Base-by-base conservation (phyloP, 1,284 basidiomycete genomes). In the Filobasidium uniguttulatum region DNA sequence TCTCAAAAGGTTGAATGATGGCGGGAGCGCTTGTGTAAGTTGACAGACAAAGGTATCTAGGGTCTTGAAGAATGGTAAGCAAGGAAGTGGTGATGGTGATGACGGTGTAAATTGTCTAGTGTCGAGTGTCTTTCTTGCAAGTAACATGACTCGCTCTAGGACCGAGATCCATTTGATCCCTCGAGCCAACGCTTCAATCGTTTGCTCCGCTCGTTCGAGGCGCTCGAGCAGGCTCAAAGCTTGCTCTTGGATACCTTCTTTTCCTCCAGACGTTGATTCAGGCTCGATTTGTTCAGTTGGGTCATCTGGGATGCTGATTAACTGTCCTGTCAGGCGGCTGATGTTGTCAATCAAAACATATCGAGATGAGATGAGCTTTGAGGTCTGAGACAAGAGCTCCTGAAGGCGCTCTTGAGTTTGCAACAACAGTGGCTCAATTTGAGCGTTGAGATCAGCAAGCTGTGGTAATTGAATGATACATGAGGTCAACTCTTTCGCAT, bases 131-230 rank as follows among this genome's bases (percentile, higher is more conserved):
- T 7, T 34, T 5, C 22, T 23, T 88, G 86, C 84, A 40, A 85
- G 73, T 29, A 73, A 68, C 55, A 91, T 69, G 6, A 80, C 78
- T 59, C 75, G 77, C 57, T 86, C 77, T 29, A 90, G 71, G 5
- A 88, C 72, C 44, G 77, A 76, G 5, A 85, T 78, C 67, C 91
- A 93, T 20, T 76, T 74, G 59, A 80, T 79, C 8, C 87, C 79
- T 46, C 77, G 78, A 59, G 83, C 74, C 28, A 90, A 72, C 60
- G 85, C 82, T 60, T 78, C 80, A 57, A 91, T 62, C 60, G 76
- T 59, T 15, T 77, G 49, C 77, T 90, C 84, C 54, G 89, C 73
- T 34, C 80, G 80, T 66, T 91, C 84, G n/a, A 91, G 71, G 10
- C 87, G 69, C 1, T 70, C 63, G 29, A 67, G 46, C 4, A 66